Base-by-base conservation (phyloP, 108 stramenopile species). In the Chaetoceros muelleri region DNA sequence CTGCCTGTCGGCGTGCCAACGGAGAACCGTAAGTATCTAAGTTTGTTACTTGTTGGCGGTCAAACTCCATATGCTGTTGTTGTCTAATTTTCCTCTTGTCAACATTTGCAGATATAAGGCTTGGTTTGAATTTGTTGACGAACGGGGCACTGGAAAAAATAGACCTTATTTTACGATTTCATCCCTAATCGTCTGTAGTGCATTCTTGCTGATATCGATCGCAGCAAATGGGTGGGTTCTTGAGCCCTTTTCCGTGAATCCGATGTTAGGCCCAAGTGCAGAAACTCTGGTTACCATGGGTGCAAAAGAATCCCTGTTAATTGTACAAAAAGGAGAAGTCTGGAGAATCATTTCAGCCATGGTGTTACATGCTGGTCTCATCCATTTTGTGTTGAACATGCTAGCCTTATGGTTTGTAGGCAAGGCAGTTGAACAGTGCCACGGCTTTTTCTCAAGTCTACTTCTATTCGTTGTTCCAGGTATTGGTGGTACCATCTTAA, bases 361-460 rank as follows among this genome's bases (percentile, higher is more conserved):
- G 74, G 74, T 96, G 16, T 77, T 98, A 30, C 97, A 98, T 71
- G 95, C 93, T 0, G 97, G 97, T 2, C 29, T 98, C 31, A 72
- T 98, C 8, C 97, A 98, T 60, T 90, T 86, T 55, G 10, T 96
- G n/a, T 70, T 93, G 60, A 98, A 98, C 71, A 88, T 94, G 88
- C 46, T 78, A 16, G 94, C 87, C 0, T 60, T 96, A 44, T 76
- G 76, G 64, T 91, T 91, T 62, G 74, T 97, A 59, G 96, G 96
- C 1, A 74, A 60, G 2, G 88, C 92, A 24, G 67, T 95, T n/a
- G 96, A 97, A 70, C 66, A 81, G 30, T 78, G 73, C n/a, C 92
- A 92, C 58, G 96, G 96, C 20, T 66, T 68, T 57, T 51, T 63
- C 31, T 73, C 61, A 28, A 73, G 90, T 25, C 64, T 71, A 0